A percentile compares a stretch with the other conserved stretches of the same genome.
phyloP scores from a whole-genome alignment of 2,329 filamentous ascomycete genomes.

The Lithohypha guttulata region DNA sequence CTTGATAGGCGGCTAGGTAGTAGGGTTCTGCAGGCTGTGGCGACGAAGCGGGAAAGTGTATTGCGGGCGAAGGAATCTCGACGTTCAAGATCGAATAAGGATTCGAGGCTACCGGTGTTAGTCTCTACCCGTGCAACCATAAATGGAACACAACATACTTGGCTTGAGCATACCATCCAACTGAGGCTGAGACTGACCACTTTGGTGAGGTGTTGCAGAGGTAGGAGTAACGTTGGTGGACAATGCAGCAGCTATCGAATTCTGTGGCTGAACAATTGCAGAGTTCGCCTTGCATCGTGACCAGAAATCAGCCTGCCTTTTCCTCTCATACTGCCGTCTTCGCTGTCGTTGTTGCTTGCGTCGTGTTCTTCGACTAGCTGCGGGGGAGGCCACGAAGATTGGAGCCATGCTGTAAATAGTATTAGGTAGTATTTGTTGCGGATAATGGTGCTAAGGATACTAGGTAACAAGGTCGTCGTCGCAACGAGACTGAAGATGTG shows the following conservation, averaged over 20 bases:
- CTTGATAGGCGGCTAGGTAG: neutral
- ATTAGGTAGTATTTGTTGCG: too few relatives aligned
- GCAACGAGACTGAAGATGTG: too few relatives aligned
- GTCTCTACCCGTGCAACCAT: too few relatives aligned
- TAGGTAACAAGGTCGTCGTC: too few relatives aligned
- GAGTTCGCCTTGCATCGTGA: too few relatives aligned
- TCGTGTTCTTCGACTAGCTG: constrained; percentile 2
- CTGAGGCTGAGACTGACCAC: too few relatives aligned
- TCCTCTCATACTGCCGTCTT: neutral
- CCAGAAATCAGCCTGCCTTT: neutral
- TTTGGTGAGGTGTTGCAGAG: too few relatives aligned
- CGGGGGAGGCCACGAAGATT: neutral
- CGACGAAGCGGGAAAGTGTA: neutral
- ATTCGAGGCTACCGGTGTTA: too few relatives aligned
- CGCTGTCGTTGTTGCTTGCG: constrained; percentile 3
- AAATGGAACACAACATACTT: too few relatives aligned
- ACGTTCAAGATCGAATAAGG: neutral
- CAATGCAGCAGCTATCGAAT: neutral
- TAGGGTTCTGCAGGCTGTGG: neutral
- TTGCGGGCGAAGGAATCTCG: neutral
- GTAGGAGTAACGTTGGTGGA: neutral
- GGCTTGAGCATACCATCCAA: too few relatives aligned
- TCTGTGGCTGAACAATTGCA: neutral
- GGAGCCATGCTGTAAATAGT: too few relatives aligned
- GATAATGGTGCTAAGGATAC: too few relatives aligned